phyloP scores from a whole-genome alignment of 2,329 filamentous ascomycete species.

The Penicillium sp. region DNA sequence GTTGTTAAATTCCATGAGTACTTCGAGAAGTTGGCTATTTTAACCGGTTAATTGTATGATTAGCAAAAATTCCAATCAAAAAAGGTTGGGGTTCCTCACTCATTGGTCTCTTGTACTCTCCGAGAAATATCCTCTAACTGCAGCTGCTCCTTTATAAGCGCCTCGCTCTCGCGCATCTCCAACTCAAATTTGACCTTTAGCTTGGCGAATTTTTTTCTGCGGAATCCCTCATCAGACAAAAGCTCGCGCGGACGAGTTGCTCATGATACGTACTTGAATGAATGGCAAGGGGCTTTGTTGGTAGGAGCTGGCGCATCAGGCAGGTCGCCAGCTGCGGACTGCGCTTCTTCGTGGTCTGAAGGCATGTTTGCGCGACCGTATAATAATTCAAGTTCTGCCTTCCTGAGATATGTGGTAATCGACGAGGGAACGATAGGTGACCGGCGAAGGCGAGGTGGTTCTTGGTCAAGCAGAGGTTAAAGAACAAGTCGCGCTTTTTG shows the following conservation, averaged over 20 bases:
- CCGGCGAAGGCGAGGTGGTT: not conserved
- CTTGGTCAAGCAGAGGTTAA: not conserved
- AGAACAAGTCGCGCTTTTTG: not conserved
- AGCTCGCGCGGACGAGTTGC: conserved; percentile 3
- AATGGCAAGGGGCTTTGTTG: conserved; percentile 57
- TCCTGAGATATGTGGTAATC: not conserved
- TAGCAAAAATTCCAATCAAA: not conserved
- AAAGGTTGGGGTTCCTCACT: conserved; percentile 58
- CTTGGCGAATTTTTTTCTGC: conserved; percentile 79
- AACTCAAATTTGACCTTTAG: conserved; percentile 78
- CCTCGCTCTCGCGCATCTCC: conserved; percentile 67
- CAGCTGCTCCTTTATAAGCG: conserved; percentile 71
- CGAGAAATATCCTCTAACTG: conserved; percentile 76
- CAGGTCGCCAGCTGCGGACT: conserved; percentile 27
- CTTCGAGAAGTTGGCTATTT: conserved; percentile 75
- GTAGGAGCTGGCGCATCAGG: conserved; percentile 30
- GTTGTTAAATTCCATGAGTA: conserved; percentile 86
- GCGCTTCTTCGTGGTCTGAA: conserved; percentile 26
- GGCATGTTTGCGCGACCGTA: conserved; percentile 26
- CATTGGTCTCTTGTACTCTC: conserved; percentile 83
- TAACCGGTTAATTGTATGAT: not conserved
- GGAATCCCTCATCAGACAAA: not conserved
- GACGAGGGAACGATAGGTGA: not conserved
- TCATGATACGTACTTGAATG: conserved; percentile 56
- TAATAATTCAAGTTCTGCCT: not conserved